Conservation (phyloP, 192 early-diverging fungal species). For the Chytriomyces sp. region DNA sequence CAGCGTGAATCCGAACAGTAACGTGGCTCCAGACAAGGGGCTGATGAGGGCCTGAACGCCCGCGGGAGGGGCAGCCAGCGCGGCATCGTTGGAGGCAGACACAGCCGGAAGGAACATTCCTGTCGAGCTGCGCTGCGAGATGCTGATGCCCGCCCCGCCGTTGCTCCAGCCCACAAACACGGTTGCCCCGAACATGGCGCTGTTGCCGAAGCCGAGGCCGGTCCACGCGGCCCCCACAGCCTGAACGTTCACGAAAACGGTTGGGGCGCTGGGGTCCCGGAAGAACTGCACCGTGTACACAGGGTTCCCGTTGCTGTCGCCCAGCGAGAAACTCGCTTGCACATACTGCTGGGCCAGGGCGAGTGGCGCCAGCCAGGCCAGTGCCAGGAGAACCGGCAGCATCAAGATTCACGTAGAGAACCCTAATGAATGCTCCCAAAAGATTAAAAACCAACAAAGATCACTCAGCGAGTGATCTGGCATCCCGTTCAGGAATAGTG, state of each 20-base stretch:
- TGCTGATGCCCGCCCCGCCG: constrained; percentile 11
- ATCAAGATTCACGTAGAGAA: too few relatives aligned
- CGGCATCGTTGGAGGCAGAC: background rate
- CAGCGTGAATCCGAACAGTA: background rate
- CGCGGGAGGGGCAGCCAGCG: background rate
- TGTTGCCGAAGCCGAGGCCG: constrained; percentile 20
- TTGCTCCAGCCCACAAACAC: constrained; percentile 35
- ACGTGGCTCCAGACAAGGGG: background rate
- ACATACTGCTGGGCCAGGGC: too few relatives aligned
- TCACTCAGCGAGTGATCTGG: too few relatives aligned
- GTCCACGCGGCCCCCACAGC: constrained; percentile 2
- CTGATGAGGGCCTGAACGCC: background rate
- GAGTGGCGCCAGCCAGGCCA: too few relatives aligned
- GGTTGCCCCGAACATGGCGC: constrained; percentile 10
- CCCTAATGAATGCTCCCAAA: too few relatives aligned
- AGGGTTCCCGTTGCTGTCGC: too few relatives aligned
- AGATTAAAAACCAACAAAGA: too few relatives aligned
- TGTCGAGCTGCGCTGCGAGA: constrained; percentile 29
- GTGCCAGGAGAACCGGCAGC: too few relatives aligned
- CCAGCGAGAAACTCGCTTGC: too few relatives aligned
- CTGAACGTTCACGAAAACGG: constrained; percentile 13
- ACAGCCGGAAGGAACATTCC: constrained; percentile 10
- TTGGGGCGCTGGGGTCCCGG: background rate
- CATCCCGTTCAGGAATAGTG: too few relatives aligned
- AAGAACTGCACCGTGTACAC: too few relatives aligned